Evolutionary conservation across 768 basidiomycete species (phyloP), one percentile per base, ranked within the genome.

Genomic region (Pleurotus citrinopileatus): DNA sequence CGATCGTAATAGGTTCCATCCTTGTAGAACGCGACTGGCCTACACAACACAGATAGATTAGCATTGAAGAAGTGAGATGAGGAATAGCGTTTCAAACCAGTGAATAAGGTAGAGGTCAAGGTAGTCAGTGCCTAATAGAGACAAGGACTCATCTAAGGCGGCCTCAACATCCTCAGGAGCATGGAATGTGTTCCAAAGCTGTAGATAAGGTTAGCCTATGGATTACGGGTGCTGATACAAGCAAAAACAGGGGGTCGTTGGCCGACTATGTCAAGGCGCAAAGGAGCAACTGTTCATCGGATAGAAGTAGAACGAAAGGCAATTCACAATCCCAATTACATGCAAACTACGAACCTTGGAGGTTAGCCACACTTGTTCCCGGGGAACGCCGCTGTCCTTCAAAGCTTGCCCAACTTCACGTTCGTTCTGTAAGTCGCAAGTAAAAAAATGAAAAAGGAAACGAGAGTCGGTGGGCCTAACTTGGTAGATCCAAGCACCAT

Each of bases 61-160:
- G n/a, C n/a, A n/a, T n/a, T n/a, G n/a, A n/a, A n/a, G n/a, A n/a
- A n/a, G n/a, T n/a, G n/a, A n/a, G n/a, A n/a, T n/a, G n/a, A n/a
- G n/a, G n/a, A n/a, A n/a, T n/a, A n/a, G n/a, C n/a, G n/a, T n/a
- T n/a, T n/a, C n/a, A 13, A 61, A 86, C 88, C 88, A 92, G 63
- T 91, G 89, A 55, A 91, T 87, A 46, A 94, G 70, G 64, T 91
- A 92, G 44, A 93, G 66, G 65, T 93, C 90, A 47, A 94, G 75
- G 65, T 91, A 91, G 37, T 85, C 78, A 1, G 81, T 83, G 2
- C 79, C 78, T 2, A 91, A 78, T 58, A 73, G 78, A 7, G 67
- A 57, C 6, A 89, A 74, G 0, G 86, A 82, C 55, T 89, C 83
- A 59, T 90, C 84, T 7, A 91, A 73, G 9, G 75, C 76, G 1